These are phyloP conservation scores for Lyophyllum semitale DNA, from an alignment of 768 basidiomycete species.

Conservation along the genomic window DNA sequence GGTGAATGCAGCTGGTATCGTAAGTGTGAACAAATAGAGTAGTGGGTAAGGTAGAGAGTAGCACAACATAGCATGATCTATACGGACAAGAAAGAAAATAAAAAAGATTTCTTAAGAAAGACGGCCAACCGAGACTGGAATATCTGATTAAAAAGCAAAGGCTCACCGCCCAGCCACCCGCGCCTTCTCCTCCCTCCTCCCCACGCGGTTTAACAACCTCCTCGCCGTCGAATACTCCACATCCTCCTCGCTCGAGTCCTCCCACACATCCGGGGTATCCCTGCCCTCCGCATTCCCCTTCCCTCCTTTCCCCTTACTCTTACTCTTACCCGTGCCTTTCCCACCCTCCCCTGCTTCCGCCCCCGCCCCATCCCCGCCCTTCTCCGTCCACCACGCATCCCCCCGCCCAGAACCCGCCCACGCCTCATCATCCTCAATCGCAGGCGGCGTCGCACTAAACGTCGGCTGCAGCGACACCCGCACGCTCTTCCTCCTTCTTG, in stretches of 20 bases:
- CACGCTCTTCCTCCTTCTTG: conserved; percentile 66
- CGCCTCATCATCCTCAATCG: conserved; percentile 47
- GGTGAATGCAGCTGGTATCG: too few relatives aligned
- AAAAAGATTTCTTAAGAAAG: too few relatives aligned
- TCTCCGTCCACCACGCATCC: conserved; percentile 1
- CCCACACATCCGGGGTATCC: conserved; percentile 52
- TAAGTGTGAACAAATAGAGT: too few relatives aligned
- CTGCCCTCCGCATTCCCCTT: conserved; percentile 14
- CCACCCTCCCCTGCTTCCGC: too few relatives aligned
- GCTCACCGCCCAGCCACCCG: too few relatives aligned
- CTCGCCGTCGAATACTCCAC: conserved; percentile 64
- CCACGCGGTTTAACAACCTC: conserved; percentile 43
- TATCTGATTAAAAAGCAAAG: too few relatives aligned
- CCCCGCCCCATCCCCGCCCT: conserved; percentile 23
- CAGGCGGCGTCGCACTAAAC: conserved; percentile 72
- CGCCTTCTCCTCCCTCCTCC: not conserved
- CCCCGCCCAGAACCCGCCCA: not conserved
- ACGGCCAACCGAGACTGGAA: too few relatives aligned
- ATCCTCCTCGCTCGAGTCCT: conserved; percentile 78
- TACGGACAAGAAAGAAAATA: too few relatives aligned
- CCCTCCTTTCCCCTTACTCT: conserved; percentile 1
- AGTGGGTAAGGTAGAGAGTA: too few relatives aligned
- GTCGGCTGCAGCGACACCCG: conserved; percentile 77
- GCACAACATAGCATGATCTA: too few relatives aligned
- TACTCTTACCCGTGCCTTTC: conserved; percentile 12